These are phyloP conservation scores for Globisporangium abappressorium DNA, from an alignment of 352 stramenopile genomes.

Conservation along the genomic window DNA sequence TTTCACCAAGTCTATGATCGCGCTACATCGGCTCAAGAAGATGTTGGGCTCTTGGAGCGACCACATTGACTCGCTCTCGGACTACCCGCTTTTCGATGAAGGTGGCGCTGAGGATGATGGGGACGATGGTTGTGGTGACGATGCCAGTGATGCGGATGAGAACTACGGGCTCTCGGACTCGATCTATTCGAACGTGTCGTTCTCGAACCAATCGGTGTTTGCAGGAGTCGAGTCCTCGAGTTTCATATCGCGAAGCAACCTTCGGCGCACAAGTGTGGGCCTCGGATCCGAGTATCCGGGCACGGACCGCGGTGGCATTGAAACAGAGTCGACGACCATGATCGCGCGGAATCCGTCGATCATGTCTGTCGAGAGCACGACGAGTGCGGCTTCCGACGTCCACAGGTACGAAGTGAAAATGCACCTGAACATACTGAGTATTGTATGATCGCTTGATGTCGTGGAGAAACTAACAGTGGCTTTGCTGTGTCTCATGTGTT, in stretches of 20 bases:
- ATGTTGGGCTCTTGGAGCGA: slow-evolving; percentile 69
- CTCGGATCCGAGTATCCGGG: slow-evolving; percentile 9
- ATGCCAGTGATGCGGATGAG: slow-evolving; percentile 29
- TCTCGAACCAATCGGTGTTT: slow-evolving; percentile 26
- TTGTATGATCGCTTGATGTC: neutral
- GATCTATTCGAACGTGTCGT: slow-evolving; percentile 62
- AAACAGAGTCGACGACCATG: slow-evolving; percentile 25
- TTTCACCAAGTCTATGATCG: slow-evolving; percentile 72
- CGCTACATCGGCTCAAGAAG: slow-evolving; percentile 67
- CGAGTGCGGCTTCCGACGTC: slow-evolving; percentile 32
- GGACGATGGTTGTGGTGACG: slow-evolving; percentile 10
- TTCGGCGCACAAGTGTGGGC: slow-evolving; percentile 16
- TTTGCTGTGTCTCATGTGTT: neutral
- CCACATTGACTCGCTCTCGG: slow-evolving; percentile 74
- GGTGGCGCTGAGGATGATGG: slow-evolving; percentile 15
- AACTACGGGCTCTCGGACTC: slow-evolving; percentile 52
- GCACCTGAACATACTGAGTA: neutral
- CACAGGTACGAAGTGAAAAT: slow-evolving; percentile 15
- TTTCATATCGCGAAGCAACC: slow-evolving; percentile 21
- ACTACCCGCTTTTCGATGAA: slow-evolving; percentile 76
- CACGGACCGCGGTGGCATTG: slow-evolving; percentile 6
- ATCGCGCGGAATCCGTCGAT: slow-evolving; percentile 18
- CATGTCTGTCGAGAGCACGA: slow-evolving; percentile 35
- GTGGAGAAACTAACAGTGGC: slow-evolving; percentile 3
- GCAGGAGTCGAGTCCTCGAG: slow-evolving; percentile 17